phyloP scores from a whole-genome alignment of 108 stramenopile species.

The Nitzschia sp. region DNA sequence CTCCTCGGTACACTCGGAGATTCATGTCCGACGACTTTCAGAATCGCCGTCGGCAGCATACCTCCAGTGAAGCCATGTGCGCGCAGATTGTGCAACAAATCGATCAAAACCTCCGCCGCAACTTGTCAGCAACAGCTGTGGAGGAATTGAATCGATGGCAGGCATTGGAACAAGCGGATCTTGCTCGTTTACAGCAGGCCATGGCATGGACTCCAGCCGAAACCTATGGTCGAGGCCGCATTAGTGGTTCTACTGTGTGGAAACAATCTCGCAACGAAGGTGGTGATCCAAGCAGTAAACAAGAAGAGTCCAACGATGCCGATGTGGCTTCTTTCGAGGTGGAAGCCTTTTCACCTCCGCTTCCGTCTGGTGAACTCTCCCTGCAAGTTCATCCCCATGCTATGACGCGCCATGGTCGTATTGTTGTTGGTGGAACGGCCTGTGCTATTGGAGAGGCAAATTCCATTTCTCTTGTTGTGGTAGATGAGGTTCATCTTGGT shows the following conservation, averaged over 20 bases:
- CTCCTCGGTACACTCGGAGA: constrained; percentile 84
- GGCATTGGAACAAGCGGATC: constrained; percentile 24
- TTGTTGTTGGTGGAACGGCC: constrained; percentile 43
- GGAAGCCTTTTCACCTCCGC: constrained; percentile 54
- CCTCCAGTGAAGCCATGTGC: constrained; percentile 42
- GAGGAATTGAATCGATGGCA: constrained; percentile 32
- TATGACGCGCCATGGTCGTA: constrained; percentile 28
- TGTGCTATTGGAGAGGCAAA: constrained; percentile 53
- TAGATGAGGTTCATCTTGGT: constrained; percentile 54
- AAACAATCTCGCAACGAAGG: constrained; percentile 63
- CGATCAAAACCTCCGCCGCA: constrained; percentile 32
- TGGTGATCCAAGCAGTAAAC: constrained; percentile 29
- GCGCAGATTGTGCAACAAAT: constrained; percentile 39
- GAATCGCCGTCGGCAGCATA: constrained; percentile 50
- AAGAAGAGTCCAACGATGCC: constrained; percentile 13
- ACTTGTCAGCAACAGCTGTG: constrained; percentile 4
- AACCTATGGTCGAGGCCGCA: constrained; percentile 46
- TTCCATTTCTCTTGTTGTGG: constrained; percentile 60
- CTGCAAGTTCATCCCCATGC: constrained; percentile 35
- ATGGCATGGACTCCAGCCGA: constrained; percentile 48
- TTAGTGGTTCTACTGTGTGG: constrained; percentile 75
- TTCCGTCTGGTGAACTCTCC: constrained; percentile 11
- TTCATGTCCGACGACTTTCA: constrained; percentile 62
- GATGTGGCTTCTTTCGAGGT: constrained; percentile 47
- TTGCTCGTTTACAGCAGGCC: constrained; percentile 29